phyloP scores from a whole-genome alignment of 805 yeast species.

The Hanseniaspora pseudoguilliermondii region DNA sequence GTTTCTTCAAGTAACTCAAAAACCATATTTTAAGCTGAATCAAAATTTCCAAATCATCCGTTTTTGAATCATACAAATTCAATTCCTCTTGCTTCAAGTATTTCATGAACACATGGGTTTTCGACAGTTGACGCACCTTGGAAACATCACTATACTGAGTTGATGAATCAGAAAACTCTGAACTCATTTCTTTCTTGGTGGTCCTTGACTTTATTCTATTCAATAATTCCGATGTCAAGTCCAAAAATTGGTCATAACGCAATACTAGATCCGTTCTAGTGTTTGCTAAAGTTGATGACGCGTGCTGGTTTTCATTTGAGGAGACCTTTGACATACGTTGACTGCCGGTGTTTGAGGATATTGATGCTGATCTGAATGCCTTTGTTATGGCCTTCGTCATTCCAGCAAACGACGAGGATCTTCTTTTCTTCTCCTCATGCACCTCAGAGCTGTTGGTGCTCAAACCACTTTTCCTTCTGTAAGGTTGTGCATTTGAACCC shows the following conservation, averaged over 20 bases:
- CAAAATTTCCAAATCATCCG: not conserved
- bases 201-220: not conserved
- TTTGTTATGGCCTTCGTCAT: slow-evolving; percentile 11
- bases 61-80: not conserved
- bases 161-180: not conserved
- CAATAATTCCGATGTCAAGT: not conserved
- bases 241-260: not conserved
- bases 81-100: slow-evolving; percentile 8
- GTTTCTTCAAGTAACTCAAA: not conserved
- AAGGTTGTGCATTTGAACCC: not conserved
- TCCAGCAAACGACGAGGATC: slow-evolving; percentile 8
- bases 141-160: not conserved
- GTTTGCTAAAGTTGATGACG: not conserved
- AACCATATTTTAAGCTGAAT: slow-evolving; percentile 1
- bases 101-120: slow-evolving; percentile 1
- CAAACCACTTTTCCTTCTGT: slow-evolving; percentile 82
- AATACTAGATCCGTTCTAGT: not conserved
- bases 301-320: not conserved
- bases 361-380: slow-evolving; percentile 12
- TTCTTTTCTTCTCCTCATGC: slow-evolving; percentile 37
- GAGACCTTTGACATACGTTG: not conserved
- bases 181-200: not conserved
- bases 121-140: slow-evolving; percentile 3
- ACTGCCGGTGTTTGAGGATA: slow-evolving; percentile 1
- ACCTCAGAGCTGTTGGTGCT: slow-evolving; percentile 79